A percentile compares a stretch with the other conserved stretches of the same genome.
phyloP scores from a whole-genome alignment of 192 early-diverging fungal genomes.

The Diversispora epigaea region DNA sequence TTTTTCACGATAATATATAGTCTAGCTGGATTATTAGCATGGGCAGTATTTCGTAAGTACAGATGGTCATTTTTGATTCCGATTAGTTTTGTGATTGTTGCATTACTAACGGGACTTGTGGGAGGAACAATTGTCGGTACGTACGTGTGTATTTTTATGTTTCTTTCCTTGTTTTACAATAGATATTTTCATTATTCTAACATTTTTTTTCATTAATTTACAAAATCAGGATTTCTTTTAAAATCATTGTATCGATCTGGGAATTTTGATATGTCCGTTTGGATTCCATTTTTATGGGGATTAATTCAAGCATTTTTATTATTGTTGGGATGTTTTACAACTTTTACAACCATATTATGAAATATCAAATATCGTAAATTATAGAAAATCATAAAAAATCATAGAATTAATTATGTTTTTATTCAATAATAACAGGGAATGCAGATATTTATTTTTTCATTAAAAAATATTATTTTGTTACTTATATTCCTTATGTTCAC shows the following conservation, averaged over 20 bases:
- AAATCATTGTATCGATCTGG: constrained; percentile 62
- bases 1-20: constrained; percentile 59
- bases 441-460: too few relatives aligned
- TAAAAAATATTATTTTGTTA: too few relatives aligned
- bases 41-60: constrained; percentile 49
- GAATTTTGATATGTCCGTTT: constrained; percentile 67
- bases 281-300: constrained; percentile 71
- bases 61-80: constrained; percentile 41
- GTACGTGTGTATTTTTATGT: constrained; percentile 6
- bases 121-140: constrained; percentile 48
- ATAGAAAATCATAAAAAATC: too few relatives aligned
- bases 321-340: constrained; percentile 60
- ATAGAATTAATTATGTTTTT: too few relatives aligned
- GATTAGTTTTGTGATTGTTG: constrained; percentile 37
- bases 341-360: constrained; percentile 57
- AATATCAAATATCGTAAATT: too few relatives aligned
- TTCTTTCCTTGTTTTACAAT: too few relatives aligned
- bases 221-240: constrained; percentile 51
- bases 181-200: too few relatives aligned
- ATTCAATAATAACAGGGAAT: too few relatives aligned
- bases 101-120: constrained; percentile 43
- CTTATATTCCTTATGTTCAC: too few relatives aligned
- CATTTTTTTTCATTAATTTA: too few relatives aligned
- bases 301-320: constrained; percentile 63
- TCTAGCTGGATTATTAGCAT: constrained; percentile 59